Conservation (phyloP, 164 flowering plant genomes). For the Protea cynaroides region DNA sequence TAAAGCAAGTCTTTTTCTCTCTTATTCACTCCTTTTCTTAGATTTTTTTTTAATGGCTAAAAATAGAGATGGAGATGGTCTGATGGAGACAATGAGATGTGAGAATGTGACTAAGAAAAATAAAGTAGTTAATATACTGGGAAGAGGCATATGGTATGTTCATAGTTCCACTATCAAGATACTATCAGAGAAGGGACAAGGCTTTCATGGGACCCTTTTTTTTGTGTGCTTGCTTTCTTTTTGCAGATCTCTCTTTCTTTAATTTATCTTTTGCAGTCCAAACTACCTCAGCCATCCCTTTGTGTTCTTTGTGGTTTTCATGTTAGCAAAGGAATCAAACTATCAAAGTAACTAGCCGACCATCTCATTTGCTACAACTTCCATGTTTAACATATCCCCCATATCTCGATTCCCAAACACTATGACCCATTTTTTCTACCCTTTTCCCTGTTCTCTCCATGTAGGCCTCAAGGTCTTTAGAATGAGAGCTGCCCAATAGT, state of each 20-base stretch:
- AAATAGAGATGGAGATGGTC: not conserved
- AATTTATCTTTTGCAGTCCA: not conserved
- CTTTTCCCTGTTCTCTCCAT: no score
- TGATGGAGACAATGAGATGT: no score
- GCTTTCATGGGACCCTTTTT: not conserved
- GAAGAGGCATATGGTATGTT: not conserved
- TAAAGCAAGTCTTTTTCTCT: no score
- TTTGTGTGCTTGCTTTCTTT: not conserved
- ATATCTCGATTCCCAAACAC: not conserved
- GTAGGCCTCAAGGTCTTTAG: no score
- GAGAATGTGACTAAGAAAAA: not conserved
- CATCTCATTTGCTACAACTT: not conserved
- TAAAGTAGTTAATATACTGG: no score
- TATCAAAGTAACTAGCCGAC: not conserved
- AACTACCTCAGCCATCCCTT: no score
- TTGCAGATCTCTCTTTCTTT: not conserved
- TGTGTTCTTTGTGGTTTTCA: not conserved
- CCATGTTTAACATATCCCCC: not conserved
- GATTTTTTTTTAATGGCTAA: no score
- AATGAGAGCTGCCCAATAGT: no score
- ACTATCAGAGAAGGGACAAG: not conserved
- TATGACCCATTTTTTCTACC: no score
- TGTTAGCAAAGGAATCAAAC: not conserved
- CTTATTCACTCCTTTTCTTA: no score
- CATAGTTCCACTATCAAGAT: not conserved